phyloP scores from a whole-genome alignment of 2,329 filamentous ascomycete species.

The Botrytis hyacinthi region DNA sequence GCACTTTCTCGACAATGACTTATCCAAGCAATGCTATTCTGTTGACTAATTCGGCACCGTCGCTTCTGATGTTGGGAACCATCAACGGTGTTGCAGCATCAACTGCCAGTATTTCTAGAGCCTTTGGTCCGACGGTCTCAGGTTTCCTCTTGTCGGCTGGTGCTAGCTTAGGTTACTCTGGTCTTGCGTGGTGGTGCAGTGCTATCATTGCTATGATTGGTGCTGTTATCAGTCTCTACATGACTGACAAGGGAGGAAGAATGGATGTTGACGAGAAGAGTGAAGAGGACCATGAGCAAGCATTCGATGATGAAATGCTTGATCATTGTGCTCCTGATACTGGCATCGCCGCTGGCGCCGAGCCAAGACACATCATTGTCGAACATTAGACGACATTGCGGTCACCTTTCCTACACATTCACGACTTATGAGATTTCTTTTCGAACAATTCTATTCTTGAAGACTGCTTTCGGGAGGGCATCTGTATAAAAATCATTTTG shows the following conservation, averaged over 20 bases:
- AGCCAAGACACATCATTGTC: conserved; percentile 1
- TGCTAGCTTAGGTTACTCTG: conserved; percentile 76
- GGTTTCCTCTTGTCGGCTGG: conserved; percentile 82
- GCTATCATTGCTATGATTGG: conserved; percentile 73
- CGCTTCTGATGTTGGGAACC: conserved; percentile 78
- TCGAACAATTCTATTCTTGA: conserved; percentile 16
- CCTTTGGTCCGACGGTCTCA: conserved; percentile 84
- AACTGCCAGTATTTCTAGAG: conserved; percentile 82
- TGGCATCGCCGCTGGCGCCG: conserved; percentile 24
- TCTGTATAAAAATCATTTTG: conserved; percentile 21
- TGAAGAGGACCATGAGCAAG: conserved; percentile 33
- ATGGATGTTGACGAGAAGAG: conserved; percentile 37
- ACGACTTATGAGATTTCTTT: conserved; percentile 20
- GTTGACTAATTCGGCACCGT: conserved; percentile 83
- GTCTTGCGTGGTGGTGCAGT: conserved; percentile 90
- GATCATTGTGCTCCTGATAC: conserved; percentile 32
- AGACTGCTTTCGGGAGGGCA: neutral
- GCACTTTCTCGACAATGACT: conserved; percentile 84
- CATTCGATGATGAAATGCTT: conserved; percentile 33
- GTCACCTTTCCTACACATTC: conserved; percentile 11
- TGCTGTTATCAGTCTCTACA: conserved; percentile 70
- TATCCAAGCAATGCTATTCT: conserved; percentile 91
- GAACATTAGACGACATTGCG: neutral
- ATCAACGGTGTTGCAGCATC: conserved; percentile 93
- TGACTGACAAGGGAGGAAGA: conserved; percentile 56